Evolutionary conservation across 2,329 filamentous ascomycete genomes (phyloP), one percentile per base, ranked within the genome.

Genomic region (Ophiosphaerella korrae): DNA sequence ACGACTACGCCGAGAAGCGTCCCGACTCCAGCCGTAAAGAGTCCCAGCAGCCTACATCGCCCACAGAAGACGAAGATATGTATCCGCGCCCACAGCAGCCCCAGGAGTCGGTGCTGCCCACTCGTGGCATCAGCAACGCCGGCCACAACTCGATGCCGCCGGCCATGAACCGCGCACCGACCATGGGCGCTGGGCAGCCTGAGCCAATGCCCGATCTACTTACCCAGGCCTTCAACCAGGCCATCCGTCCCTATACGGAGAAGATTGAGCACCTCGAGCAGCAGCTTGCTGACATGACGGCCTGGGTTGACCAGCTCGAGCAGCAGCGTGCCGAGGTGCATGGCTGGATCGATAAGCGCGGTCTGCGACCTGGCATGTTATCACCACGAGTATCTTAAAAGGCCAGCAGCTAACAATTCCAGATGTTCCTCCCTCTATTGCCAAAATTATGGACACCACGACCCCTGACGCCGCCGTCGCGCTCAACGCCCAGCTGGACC

Each of bases 261-360:
- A 78, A 80, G 70, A 80, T 82, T 45, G 79, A 82, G 58, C 72
- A 75, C 50, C 68, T 82, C 52, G 79, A 82, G 70, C 73, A 64
- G 52, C 78, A 82, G 71, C 71, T 81, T 42, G 76, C 77, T 45
- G 80, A 82, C 61, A 65, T 81, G 67, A 74, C 76, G 55, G 68
- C 73, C 9, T 81, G 78, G 70, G 72, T 82, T 44, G 78, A 81
- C 65, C 74, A 78, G 64, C 66, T 82, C 55, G 79, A 82, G 68
- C 70, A 75, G 55, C 78, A 82, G 74, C 72, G 79, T 55, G 72
- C 73, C 24, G 80, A 82, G 52, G 77, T 82, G 31, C 78, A 81
- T 66, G 74, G 76, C 42, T 82, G 80, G 80, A 82, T 82, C 48
- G 80, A 82, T 71, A 82, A 82, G 74, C 73, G 80, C 35, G 80